Percentiles rank a stretch among this genome's conserved stretches.
Conservation (phyloP, 2,329 filamentous ascomycete genomes). For the Thielaviopsis ethacetica region DNA sequence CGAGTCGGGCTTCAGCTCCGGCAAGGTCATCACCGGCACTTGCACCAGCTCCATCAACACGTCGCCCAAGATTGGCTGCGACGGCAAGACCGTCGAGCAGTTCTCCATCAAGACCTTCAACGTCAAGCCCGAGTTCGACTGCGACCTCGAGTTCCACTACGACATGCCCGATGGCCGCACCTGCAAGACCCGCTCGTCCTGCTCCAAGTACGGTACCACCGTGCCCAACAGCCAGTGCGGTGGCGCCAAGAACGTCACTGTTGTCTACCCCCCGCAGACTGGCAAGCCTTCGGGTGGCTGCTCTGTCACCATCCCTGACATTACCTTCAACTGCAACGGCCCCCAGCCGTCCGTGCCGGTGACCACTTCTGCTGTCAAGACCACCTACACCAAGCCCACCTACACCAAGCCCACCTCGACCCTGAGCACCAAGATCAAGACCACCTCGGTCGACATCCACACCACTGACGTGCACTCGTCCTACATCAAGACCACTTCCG, state of each 20-base stretch:
- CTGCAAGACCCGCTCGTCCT: conserved; percentile 64
- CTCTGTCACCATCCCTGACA: conserved; percentile 55
- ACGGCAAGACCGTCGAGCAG: conserved; percentile 27
- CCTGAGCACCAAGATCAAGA: conserved; percentile 10
- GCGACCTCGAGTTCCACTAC: conserved; percentile 73
- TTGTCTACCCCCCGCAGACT: conserved; percentile 47
- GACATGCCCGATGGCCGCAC: conserved; percentile 64
- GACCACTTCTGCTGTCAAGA: conserved; percentile 10
- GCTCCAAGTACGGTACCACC: conserved; percentile 49
- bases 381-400: conserved; percentile 12
- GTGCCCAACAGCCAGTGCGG: conserved; percentile 81
- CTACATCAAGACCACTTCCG: conserved; percentile 11
- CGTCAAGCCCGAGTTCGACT: conserved; percentile 57
- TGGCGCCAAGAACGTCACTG: conserved; percentile 67
- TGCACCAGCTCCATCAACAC: conserved; percentile 28
- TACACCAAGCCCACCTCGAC: conserved; percentile 13
- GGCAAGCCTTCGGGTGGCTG: conserved; percentile 41
- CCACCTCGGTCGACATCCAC: conserved; percentile 1
- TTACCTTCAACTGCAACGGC: conserved; percentile 55
- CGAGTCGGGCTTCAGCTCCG: conserved; percentile 34
- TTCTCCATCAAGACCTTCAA: conserved; percentile 68
- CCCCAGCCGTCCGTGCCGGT: conserved; percentile 13
- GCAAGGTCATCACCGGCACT: conserved; percentile 44
- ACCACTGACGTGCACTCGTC: conserved; percentile 5
- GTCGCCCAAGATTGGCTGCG: conserved; percentile 43